Conservation (phyloP, 805 yeast genomes). For the Wickerhamiella slavikovae region DNA sequence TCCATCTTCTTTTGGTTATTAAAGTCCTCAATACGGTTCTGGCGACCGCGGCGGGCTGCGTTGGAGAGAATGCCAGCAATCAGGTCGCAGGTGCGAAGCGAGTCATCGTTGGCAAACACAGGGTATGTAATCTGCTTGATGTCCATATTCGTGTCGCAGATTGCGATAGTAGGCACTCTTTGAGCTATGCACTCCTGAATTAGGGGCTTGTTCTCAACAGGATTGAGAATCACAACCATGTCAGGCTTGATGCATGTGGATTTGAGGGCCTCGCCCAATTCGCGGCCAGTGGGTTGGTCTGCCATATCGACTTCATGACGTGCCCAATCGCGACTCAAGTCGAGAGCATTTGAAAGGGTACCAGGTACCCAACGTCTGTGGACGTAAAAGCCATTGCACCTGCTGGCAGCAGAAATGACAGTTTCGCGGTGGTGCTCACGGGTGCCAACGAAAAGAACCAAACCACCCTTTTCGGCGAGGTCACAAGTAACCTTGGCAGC, state of each 20-base stretch:
- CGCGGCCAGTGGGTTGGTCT: slow-evolving; percentile 44
- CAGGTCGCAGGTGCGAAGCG: slow-evolving; percentile 58
- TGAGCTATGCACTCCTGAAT: slow-evolving; percentile 61
- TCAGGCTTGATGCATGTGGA: slow-evolving; percentile 60
- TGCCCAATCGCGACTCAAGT: slow-evolving; percentile 36
- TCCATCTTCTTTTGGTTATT: slow-evolving; percentile 16
- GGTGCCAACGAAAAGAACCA: slow-evolving; percentile 70
- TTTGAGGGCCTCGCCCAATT: slow-evolving; percentile 27
- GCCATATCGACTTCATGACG: slow-evolving; percentile 60
- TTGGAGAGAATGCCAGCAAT: slow-evolving; percentile 65
- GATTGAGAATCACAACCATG: slow-evolving; percentile 67
- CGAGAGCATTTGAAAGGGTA: slow-evolving; percentile 66
- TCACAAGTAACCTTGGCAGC: slow-evolving; percentile 77
- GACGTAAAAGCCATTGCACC: slow-evolving; percentile 65
- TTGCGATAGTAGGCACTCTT: slow-evolving; percentile 81
- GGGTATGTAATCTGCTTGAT: slow-evolving; percentile 82
- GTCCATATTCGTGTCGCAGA: slow-evolving; percentile 85
- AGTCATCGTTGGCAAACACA: slow-evolving; percentile 90
- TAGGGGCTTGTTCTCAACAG: slow-evolving; percentile 65
- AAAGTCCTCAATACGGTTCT: slow-evolving; percentile 27
- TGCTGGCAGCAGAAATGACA: slow-evolving; percentile 57
- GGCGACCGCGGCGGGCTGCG: slow-evolving; percentile 66
- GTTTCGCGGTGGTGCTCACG: slow-evolving; percentile 55
- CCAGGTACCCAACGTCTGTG: slow-evolving; percentile 87
- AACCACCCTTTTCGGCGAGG: slow-evolving; percentile 66